Evolutionary conservation across 108 stramenopile genomes (phyloP).

Genomic region (Nannochloropsis gaditana): DNA sequence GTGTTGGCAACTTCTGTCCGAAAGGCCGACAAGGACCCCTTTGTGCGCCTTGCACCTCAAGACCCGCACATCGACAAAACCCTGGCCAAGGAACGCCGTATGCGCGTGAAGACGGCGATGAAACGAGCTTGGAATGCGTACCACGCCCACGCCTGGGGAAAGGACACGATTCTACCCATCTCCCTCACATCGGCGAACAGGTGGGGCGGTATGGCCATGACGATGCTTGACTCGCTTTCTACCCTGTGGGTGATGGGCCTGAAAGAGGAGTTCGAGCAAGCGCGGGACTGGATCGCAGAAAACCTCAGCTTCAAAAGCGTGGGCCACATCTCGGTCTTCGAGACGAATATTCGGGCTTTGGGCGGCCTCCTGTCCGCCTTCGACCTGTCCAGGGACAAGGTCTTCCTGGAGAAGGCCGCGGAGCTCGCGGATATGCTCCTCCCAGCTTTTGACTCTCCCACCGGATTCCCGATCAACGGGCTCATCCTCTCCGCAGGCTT

Average conservation of each 20-base stretch:
- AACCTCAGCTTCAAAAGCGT: conserved; percentile 61
- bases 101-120: conserved; percentile 55
- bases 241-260: conserved; percentile 95
- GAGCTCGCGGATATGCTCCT: conserved; percentile 58
- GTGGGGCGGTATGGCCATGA: conserved; percentile 56
- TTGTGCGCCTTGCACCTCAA: conserved; percentile 14
- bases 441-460: conserved; percentile 58
- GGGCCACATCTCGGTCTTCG: conserved; percentile 76
- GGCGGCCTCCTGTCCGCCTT: conserved; percentile 93
- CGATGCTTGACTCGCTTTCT: conserved; percentile 74
- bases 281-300: conserved; percentile 71
- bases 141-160: conserved; percentile 54
- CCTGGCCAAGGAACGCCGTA: not conserved
- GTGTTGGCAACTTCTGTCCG: not conserved
- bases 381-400: conserved; percentile 61
- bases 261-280: conserved; percentile 86
- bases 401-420: conserved; percentile 57
- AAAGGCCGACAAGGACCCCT: not conserved
- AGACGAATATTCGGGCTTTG: conserved; percentile 95
- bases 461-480: conserved; percentile 51
- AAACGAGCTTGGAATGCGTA: conserved; percentile 55
- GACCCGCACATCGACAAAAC: not conserved
- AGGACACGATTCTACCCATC: conserved; percentile 54
- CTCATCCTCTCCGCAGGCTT: conserved; percentile 36
- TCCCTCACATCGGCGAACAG: conserved; percentile 21